Percentiles rank a stretch among this genome's conserved stretches.
These are phyloP conservation scores for Celoporthe dispersa DNA, from an alignment of 2,329 filamentous ascomycete species.

Conservation along the genomic window DNA sequence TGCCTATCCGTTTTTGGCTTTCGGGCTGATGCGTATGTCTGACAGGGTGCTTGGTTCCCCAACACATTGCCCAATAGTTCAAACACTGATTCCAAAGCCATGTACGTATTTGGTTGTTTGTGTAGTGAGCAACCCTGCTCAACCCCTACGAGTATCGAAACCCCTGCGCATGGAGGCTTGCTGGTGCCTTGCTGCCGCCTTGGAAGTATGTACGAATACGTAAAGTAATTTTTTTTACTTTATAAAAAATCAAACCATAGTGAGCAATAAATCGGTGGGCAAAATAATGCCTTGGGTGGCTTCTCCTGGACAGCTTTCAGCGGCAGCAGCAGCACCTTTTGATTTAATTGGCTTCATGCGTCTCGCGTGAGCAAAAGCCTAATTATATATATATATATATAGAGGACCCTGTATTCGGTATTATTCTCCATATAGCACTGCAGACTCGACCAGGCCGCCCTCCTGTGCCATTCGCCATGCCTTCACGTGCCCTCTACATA, in stretches of 20 bases:
- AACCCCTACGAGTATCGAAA: background rate
- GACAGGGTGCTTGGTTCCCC: background rate
- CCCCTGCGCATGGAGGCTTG: background rate
- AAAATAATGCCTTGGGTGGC: background rate
- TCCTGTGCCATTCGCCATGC: conserved; percentile 13
- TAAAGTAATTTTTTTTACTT: too few relatives aligned
- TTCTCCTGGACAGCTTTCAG: background rate
- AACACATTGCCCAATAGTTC: background rate
- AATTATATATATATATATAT: background rate
- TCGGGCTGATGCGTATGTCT: background rate
- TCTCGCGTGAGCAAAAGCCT: background rate
- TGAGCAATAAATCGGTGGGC: background rate
- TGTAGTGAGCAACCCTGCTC: background rate
- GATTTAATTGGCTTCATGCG: background rate
- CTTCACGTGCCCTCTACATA: conserved; percentile 10
- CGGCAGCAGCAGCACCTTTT: background rate
- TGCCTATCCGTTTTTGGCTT: background rate
- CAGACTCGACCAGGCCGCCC: background rate
- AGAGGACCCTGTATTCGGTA: background rate
- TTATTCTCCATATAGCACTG: background rate
- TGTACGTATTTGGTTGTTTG: background rate
- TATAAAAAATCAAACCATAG: background rate
- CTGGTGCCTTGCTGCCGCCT: background rate
- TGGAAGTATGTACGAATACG: background rate
- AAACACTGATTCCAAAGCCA: background rate